Base-by-base conservation (phyloP, 2,329 filamentous ascomycete genomes). In the Graphilbum ipis-grandicollis region DNA sequence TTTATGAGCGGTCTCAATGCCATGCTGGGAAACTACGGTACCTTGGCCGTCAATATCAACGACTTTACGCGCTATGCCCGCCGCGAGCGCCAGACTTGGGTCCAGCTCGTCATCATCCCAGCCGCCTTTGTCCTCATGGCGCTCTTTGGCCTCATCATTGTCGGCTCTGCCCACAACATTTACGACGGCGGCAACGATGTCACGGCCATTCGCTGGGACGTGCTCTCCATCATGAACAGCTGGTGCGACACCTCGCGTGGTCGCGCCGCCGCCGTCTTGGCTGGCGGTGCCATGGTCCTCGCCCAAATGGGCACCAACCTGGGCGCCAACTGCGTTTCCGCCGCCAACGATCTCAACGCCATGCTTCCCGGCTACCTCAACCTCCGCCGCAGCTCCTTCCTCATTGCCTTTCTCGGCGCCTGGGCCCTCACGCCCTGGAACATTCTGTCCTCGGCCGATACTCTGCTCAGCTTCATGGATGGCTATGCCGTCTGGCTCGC, bases 31-130 rank as follows among this genome's bases (percentile, higher is more conserved):
- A 33, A 13, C 32, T 41, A 12, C 5, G 28, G n/a, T 7, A 63
- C 60, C n/a, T 53, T 66, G 39, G 61, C 62, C 3, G 59, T 66
- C 37, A 68, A 68, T 47, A 65, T 66, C 18, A 34, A 34, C 3
- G 48, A 57, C 19, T 57, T 62, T 41, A 57, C 58, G 10, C 50
- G 60, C 31, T 63, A 54, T 31, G 51, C 47, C 38, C 57, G 50
- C 4, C 51, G 48, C 34, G 48, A 44, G 10, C 56, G 52, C 13
- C 53, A 57, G 5, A 51, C 58, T 43, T 51, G 52, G 52, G 4
- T 59, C 63, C 41, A 14, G 13, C 3, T 6, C 31, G 10, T 15
- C 9, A 8, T 40, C 60, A 17, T 41, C 61, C 39, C 49, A 52
- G 10, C 59, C 23, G 57, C 57, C 2, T 47, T 61, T 31, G 49